Evolutionary conservation across 1,284 basidiomycete species (phyloP).

Genomic region (Papiliotrema nemorosa): DNA sequence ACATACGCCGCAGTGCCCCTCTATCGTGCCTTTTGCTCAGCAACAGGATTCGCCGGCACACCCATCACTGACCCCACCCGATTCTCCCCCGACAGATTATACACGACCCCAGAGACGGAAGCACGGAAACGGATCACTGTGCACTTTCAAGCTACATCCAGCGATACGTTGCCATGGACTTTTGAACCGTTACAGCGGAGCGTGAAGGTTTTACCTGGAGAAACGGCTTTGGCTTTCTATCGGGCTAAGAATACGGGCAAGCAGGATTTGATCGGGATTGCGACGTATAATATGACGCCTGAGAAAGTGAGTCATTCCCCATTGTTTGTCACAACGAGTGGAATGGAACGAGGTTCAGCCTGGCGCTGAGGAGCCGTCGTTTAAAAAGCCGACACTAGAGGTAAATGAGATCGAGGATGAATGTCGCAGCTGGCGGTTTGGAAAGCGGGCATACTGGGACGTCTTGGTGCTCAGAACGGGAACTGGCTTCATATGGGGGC

Average conservation of each 20-base stretch:
- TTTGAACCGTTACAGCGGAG: slow-evolving; percentile 88
- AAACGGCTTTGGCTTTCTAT: slow-evolving; percentile 96
- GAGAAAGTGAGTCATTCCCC: slow-evolving; percentile 37
- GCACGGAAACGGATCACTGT: slow-evolving; percentile 73
- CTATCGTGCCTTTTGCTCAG: slow-evolving; percentile 96
- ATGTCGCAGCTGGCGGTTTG: too few species aligned
- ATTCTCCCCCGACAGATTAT: slow-evolving; percentile 75
- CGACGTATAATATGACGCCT: slow-evolving; percentile 86
- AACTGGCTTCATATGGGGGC: too few species aligned
- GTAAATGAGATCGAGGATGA: too few species aligned
- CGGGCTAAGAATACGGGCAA: slow-evolving; percentile 82
- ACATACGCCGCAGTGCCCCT: slow-evolving; percentile 96
- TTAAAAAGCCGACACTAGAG: too few species aligned
- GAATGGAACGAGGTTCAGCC: not conserved
- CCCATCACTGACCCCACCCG: slow-evolving; percentile 80
- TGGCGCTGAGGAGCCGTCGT: too few species aligned
- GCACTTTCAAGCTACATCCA: slow-evolving; percentile 89
- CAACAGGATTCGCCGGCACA: slow-evolving; percentile 94
- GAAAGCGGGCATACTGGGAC: too few species aligned
- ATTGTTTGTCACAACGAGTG: not conserved
- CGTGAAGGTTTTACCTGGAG: slow-evolving; percentile 88
- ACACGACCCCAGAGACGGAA: slow-evolving; percentile 63
- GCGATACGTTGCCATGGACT: slow-evolving; percentile 86
- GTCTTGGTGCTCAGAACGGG: too few species aligned
- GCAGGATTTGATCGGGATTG: slow-evolving; percentile 94